These are phyloP conservation scores for Fraxinus anomala DNA, from an alignment of 257 asterid species.

Conservation along the genomic window DNA sequence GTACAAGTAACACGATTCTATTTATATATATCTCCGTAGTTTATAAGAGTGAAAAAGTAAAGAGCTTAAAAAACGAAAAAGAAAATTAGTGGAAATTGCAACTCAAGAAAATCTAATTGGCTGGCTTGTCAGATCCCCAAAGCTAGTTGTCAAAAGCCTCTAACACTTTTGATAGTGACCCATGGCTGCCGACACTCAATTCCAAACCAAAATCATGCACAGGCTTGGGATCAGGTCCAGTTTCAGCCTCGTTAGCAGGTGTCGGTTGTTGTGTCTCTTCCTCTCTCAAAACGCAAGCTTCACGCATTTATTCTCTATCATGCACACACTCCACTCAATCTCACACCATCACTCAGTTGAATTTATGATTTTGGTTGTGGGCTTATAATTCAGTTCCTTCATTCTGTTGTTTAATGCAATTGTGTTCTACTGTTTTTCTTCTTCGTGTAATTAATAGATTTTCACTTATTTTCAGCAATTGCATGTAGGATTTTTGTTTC, in stretches of 20 bases:
- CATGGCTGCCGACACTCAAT: constrained; percentile 73
- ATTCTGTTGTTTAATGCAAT: not conserved
- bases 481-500: not conserved
- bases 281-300: constrained; percentile 24
- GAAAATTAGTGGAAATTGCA: not conserved
- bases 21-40: no score
- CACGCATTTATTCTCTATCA: not conserved
- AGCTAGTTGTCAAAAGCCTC: constrained; percentile 11
- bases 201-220: constrained; percentile 26
- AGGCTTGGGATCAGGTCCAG: constrained; percentile 36
- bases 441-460: not conserved
- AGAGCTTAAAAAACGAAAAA: no score
- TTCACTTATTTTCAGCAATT: constrained; percentile 6
- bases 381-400: constrained; percentile 18
- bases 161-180: constrained; percentile 44
- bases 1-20: no score
- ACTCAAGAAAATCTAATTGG: constrained; percentile 3
- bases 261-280: constrained; percentile 35
- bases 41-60: no score
- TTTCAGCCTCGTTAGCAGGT: constrained; percentile 20
- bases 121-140: constrained; percentile 26
- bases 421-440: not conserved
- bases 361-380: not conserved
- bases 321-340: constrained; percentile 12
- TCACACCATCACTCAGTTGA: not conserved